Evolutionary conservation across 1,284 basidiomycete genomes (phyloP), one percentile per base, ranked within the genome.

Genomic region (Rhizoctonia solani): DNA sequence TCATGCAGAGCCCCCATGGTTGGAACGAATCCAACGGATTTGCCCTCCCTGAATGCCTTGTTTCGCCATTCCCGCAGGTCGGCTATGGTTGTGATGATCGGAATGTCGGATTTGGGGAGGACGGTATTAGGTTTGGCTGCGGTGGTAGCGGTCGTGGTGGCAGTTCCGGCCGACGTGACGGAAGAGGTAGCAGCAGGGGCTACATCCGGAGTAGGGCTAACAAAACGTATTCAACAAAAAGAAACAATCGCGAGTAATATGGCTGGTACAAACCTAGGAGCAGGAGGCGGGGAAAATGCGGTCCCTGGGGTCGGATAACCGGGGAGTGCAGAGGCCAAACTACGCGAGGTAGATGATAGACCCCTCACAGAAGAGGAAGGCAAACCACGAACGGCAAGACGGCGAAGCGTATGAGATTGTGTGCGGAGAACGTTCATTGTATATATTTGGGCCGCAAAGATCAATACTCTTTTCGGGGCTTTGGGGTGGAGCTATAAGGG

Each of bases 1-100:
- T 92, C 87, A 75, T 99, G 96, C 54, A 99, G 78, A 0, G 95
- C 95, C 27, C 96, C 96, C 97, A 99, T 99, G 42, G 96, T 99
- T 0, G 96, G 87, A 8, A 99, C 93, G 69, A 93, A 93, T 0
- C 96, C 96, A 2, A 99, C 93, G 2, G 85, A 83, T 74, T 87
- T 84, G 44, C 81, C 80, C 58, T 82, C 79, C 1, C 82, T 79
- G 69, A 85, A 85, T 0, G 87, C 89, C 53, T 79, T 78, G 52
- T 80, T 77, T 27, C 95, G 81, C 96, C 95, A 99, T 79, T 81
- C 77, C 50, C 93, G 83, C 72, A 89, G 88, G 1, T 86, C 81
- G 2, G 81, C 76, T 27, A 97, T 80, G 0, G 88, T 87, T 2
- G 83, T 85, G 72, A 96, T 86, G 58, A 97, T 83, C 3, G 88